Evolutionary conservation across 1,139 yeast genomes (phyloP).

Genomic region (Geotrichum carabidarum): DNA sequence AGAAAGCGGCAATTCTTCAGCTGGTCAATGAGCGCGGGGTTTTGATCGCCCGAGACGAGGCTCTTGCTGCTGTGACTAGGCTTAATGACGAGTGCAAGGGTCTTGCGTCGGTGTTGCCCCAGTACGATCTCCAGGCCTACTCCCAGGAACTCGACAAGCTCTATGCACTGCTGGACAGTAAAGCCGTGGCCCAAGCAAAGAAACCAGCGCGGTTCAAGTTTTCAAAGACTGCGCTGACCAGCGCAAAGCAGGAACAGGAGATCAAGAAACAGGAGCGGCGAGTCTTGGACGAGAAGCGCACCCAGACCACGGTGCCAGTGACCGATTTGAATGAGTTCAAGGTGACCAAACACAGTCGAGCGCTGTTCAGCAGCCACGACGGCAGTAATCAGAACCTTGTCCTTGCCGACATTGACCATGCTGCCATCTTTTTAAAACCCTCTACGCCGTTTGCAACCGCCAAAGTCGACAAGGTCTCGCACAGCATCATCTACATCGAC

Average conservation of each 20-base stretch:
- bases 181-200: background rate
- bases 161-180: slow-evolving; percentile 1
- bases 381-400: background rate
- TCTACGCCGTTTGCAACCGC: slow-evolving; percentile 11
- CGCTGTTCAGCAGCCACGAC: background rate
- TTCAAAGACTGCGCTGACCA: background rate
- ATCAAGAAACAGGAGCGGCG: background rate
- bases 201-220: slow-evolving; percentile 4
- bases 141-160: slow-evolving; percentile 4
- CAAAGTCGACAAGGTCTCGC: slow-evolving; percentile 3
- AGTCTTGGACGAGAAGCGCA: background rate
- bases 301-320: background rate
- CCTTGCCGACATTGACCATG: background rate
- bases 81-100: slow-evolving; percentile 4
- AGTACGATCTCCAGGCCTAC: slow-evolving; percentile 7
- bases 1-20: background rate
- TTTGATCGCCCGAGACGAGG: background rate
- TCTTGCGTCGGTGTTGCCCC: background rate
- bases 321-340: background rate
- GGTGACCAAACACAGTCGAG: background rate
- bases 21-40: background rate
- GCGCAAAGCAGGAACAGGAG: background rate
- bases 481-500: slow-evolving; percentile 6
- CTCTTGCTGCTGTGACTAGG: background rate
- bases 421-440: background rate